Evolutionary conservation across 805 yeast genomes (phyloP).

Genomic region (Candida pseudoglaebosa): DNA sequence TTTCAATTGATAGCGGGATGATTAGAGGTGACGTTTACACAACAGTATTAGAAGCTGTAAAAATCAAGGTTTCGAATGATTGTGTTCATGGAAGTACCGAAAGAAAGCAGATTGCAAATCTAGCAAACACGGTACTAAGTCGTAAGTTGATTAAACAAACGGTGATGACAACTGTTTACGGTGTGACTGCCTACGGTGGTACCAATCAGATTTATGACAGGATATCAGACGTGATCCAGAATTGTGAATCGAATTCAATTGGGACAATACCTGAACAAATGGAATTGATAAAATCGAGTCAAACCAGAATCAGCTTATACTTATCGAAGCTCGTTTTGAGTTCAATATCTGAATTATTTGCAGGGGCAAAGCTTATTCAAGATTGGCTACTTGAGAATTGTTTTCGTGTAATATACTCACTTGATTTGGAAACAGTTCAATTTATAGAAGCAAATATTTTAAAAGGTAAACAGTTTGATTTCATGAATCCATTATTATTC

Average conservation of each 20-base stretch:
- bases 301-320: constrained; percentile 10
- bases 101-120: constrained; percentile 11
- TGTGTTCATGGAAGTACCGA: background rate
- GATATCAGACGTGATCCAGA: constrained; percentile 19
- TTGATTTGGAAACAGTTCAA: constrained; percentile 14
- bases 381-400: constrained; percentile 33
- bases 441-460: constrained; percentile 3
- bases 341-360: constrained; percentile 28
- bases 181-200: constrained; percentile 39
- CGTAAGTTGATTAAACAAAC: constrained; percentile 39
- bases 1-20: constrained; percentile 13
- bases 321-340: constrained; percentile 19
- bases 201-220: constrained; percentile 25
- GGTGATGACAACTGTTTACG: constrained; percentile 44
- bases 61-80: constrained; percentile 9
- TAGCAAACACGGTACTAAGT: constrained; percentile 16
- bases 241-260: background rate
- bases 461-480: constrained; percentile 5
- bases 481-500: constrained; percentile 17
- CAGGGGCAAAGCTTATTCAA: constrained; percentile 30
- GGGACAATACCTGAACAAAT: background rate
- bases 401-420: constrained; percentile 24
- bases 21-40: constrained; percentile 31
- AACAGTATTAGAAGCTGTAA: constrained; percentile 26
- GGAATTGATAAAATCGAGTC: constrained; percentile 2